Evolutionary conservation across 2,329 filamentous ascomycete species (phyloP), one percentile per base, ranked within the genome.

Genomic region (Aspergillus bombycis): DNA sequence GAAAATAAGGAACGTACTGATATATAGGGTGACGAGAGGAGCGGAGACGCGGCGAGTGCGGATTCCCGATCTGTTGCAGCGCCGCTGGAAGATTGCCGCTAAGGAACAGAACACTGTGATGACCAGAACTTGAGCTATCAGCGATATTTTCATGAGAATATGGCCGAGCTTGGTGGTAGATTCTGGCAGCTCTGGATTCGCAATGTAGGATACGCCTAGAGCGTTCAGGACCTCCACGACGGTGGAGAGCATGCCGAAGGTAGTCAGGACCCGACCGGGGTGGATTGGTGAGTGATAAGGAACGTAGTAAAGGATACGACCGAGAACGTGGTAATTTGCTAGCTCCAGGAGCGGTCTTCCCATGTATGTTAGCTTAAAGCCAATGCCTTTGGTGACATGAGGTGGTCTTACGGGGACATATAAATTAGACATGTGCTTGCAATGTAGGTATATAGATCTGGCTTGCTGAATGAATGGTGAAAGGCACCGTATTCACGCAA

Each of bases 301-400:
- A 3, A 87, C 80, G 73, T 89, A 90, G 72, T 85, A 85, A 23
- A 90, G 79, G 14, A 88, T 79, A 4, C 86, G 83, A 2, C 84
- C 84, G 28, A 90, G 82, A 61, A 88, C 82, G 68, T 87, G 83
- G 74, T 89, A 89, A 70, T 89, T 88, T 61, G 85, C 82, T 3
- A 87, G 80, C 58, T 87, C 86, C 46, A 89, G 84, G 4, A 90
- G 78, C 0, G 88, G 88, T 3, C 85, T 86, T 55, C 34, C 58
- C 14, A 32, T 21, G 10, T 45, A 12, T 34, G 23, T 43, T 52
- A 43, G 36, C 11, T 9, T 11, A 4, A 26, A 12, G 4, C 12
- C 14, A 14, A 36, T 28, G 32, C 54, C 52, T 12, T 38, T 45
- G 9, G 12, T 30, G 21, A 14, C 56, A 48, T 1, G 23, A 19